A percentile compares a stretch with the other conserved stretches of the same genome.
Conservation (phyloP, 2,329 filamentous ascomycete genomes). For the Fusarium albidum region DNA sequence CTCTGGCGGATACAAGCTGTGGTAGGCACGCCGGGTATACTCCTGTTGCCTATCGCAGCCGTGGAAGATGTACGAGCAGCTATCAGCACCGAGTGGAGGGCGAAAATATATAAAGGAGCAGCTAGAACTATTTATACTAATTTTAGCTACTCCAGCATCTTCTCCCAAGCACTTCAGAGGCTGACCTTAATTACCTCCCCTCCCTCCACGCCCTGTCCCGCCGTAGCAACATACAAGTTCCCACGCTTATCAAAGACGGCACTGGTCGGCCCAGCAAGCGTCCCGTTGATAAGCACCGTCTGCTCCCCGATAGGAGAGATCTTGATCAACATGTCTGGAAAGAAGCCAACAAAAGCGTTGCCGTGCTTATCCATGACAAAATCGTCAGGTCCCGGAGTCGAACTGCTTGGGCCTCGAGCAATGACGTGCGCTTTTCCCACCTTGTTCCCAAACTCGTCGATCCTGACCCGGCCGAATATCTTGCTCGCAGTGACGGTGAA, state of each 20-base stretch:
- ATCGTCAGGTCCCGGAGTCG: background rate
- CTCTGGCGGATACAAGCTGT: no score
- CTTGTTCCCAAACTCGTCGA: background rate
- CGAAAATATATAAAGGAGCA: no score
- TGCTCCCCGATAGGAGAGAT: background rate
- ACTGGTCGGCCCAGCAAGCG: background rate
- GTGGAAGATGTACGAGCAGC: no score
- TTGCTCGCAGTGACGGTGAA: slow-evolving; percentile 1
- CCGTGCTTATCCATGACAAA: slow-evolving; percentile 1
- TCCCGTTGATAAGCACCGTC: background rate
- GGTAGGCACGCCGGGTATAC: no score
- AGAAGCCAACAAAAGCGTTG: slow-evolving; percentile 3
- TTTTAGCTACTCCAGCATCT: no score
- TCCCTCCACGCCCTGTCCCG: background rate
- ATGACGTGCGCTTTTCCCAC: background rate
- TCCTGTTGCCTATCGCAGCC: no score
- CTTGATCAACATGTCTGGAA: background rate
- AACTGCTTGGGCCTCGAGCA: background rate
- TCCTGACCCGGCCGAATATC: background rate
- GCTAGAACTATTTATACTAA: no score
- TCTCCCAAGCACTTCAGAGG: no score
- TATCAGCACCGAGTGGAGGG: no score
- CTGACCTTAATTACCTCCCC: slow-evolving; percentile 2
- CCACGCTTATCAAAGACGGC: background rate
- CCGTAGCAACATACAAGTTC: background rate